Base-by-base conservation (phyloP, 2,329 filamentous ascomycete species). In the Fusarium mundagurra region DNA sequence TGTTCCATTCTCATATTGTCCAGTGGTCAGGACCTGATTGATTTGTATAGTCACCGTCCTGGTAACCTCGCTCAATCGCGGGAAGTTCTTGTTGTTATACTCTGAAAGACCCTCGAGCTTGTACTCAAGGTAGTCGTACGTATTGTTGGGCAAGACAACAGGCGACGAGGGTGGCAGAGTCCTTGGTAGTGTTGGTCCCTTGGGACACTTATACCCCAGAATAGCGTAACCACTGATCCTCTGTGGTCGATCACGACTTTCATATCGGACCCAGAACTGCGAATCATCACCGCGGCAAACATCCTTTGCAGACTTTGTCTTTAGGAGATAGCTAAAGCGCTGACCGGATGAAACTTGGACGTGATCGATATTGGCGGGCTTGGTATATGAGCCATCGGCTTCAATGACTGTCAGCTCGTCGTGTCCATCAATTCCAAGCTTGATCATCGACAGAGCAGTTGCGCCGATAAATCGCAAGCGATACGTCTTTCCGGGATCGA, bases 21-120 rank as follows among this genome's bases (percentile, higher is more conserved):
- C 83, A 31, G 81, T 80, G 6, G 82, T 80, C 7, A 82, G 64
- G 18, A 83, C 78, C 71, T 86, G 83, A 39, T 82, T 82, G n/a
- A 85, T 79, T 14, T 86, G 84, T 50, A 89, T 84, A 44, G 84
- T 82, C 12, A 89, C 78, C 0, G 84, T 85, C 24, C 88, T 83
- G 2, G 87, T 89, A 9, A 89, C 87, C 44, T 88, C 85, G 6
- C 77, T 77, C 5, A 86, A 77, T 1, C 80, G 76, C 0, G 86
- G 86, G 39, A 85, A 82, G 63, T 22, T 33, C 13, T 14, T 16
- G 8, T 58, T 48, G 5, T 64, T 48, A 3, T 18, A 29, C 3
- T 65, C 24, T 0, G 67, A 62, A 2, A 74, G 34, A 0, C 53
- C 43, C 24, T 69, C 24, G 9, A 76, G 33, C 6, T 84, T 83